phyloP scores from a whole-genome alignment of 805 yeast genomes.

The Sugiyamaella smithiae region DNA sequence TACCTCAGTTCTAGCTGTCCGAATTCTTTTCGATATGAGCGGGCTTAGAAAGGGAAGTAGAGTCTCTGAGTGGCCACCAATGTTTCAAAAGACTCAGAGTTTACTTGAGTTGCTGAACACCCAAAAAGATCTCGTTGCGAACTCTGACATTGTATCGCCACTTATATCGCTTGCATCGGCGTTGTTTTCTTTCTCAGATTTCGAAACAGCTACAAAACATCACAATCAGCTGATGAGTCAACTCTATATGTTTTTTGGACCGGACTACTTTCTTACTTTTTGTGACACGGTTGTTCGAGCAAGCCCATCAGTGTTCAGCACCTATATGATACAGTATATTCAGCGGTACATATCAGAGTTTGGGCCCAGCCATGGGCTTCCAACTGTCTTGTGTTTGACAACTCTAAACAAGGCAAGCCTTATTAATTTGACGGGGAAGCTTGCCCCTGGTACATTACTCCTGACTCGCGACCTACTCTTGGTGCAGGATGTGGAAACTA shows the following conservation, averaged over 20 bases:
- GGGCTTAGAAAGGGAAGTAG: conserved; percentile 40
- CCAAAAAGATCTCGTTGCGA: neutral
- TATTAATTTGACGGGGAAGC: neutral
- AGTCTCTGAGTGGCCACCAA: conserved; percentile 34
- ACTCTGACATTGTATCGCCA: neutral
- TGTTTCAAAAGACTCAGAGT: conserved; percentile 10
- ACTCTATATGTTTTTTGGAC: conserved; percentile 2
- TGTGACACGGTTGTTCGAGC: conserved; percentile 15
- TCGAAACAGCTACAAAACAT: conserved; percentile 20
- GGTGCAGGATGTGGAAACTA: neutral
- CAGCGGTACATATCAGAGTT: conserved; percentile 8
- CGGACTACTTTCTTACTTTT: conserved; percentile 23
- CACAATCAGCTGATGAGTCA: conserved; percentile 9
- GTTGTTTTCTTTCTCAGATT: conserved; percentile 22
- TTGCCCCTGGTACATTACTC: neutral
- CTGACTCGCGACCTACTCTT: neutral
- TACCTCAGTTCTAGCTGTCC: neutral
- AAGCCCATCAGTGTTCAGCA: conserved; percentile 16
- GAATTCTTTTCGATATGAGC: conserved; percentile 28
- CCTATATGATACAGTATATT: conserved; percentile 16
- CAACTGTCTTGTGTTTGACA: neutral
- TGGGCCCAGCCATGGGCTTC: conserved; percentile 2
- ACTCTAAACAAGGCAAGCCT: neutral
- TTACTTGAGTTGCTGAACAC: neutral
- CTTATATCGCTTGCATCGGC: conserved; percentile 11